Conservation (phyloP, 768 basidiomycete species). For the Hericium coralloides region DNA sequence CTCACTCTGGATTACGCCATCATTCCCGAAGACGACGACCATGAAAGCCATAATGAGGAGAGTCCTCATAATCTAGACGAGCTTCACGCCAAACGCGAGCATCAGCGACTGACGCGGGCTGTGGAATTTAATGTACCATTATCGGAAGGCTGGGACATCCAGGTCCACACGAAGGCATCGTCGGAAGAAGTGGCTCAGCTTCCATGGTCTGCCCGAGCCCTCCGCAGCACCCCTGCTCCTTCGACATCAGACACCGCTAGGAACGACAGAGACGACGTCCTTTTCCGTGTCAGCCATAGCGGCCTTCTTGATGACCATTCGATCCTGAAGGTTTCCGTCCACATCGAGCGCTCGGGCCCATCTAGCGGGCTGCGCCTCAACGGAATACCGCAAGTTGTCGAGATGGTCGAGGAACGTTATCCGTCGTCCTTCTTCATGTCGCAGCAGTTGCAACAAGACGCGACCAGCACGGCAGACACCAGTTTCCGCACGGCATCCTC, state of each 20-base stretch:
- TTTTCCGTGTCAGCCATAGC: slow-evolving; percentile 66
- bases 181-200: slow-evolving; percentile 62
- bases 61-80: slow-evolving; percentile 48
- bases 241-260: slow-evolving; percentile 22
- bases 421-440: slow-evolving; percentile 49
- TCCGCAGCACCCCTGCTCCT: slow-evolving; percentile 29
- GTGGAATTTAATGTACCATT: slow-evolving; percentile 77
- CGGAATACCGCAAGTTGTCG: slow-evolving; percentile 65
- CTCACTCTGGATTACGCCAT: slow-evolving; percentile 79
- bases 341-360: slow-evolving; percentile 66
- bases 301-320: slow-evolving; percentile 64
- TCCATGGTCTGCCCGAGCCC: slow-evolving; percentile 63
- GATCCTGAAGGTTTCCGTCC: slow-evolving; percentile 70
- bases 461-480: slow-evolving; percentile 57
- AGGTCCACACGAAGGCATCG: slow-evolving; percentile 65
- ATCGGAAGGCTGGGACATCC: slow-evolving; percentile 80
- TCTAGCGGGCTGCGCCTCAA: slow-evolving; percentile 80
- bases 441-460: slow-evolving; percentile 63
- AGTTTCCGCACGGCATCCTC: slow-evolving; percentile 65
- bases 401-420: slow-evolving; percentile 59
- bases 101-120: slow-evolving; percentile 60
- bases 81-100: slow-evolving; percentile 54
- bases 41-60: slow-evolving; percentile 21
- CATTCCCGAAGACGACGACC: slow-evolving; percentile 63
- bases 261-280: slow-evolving; percentile 39